These are phyloP conservation scores for Solanum stenotomum DNA, from an alignment of 257 asterid species.

Conservation along the genomic window DNA sequence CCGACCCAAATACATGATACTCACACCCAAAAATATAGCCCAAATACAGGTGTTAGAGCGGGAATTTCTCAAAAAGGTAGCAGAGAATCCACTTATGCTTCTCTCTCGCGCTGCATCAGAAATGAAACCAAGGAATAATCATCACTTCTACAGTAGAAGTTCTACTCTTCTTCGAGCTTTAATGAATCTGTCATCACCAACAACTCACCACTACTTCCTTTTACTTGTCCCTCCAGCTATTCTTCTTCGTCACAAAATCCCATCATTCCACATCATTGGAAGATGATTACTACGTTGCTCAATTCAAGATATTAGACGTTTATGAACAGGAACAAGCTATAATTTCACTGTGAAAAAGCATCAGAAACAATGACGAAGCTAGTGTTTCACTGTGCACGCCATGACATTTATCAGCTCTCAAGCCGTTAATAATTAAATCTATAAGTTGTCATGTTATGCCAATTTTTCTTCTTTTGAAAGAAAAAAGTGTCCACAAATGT, in stretches of 20 bases:
- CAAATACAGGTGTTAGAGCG: no score
- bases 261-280: no score
- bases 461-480: no score
- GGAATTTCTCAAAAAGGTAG: neutral
- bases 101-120: neutral
- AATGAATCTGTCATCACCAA: neutral
- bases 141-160: neutral
- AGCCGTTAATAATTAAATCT: no score
- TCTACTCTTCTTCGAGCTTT: neutral
- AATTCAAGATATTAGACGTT: no score
- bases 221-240: neutral
- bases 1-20: neutral
- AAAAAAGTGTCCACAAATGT: no score
- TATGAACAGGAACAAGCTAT: no score
- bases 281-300: no score
- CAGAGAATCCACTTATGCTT: neutral
- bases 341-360: neutral
- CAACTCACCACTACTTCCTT: neutral
- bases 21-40: neutral
- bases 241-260: neutral
- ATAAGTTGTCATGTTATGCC: no score
- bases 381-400: no score
- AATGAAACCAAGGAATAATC: neutral
- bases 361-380: no score
- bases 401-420: no score